Conservation (phyloP, 1,139 yeast genomes). For the Hyphopichia wangnamkhiaoensis region DNA sequence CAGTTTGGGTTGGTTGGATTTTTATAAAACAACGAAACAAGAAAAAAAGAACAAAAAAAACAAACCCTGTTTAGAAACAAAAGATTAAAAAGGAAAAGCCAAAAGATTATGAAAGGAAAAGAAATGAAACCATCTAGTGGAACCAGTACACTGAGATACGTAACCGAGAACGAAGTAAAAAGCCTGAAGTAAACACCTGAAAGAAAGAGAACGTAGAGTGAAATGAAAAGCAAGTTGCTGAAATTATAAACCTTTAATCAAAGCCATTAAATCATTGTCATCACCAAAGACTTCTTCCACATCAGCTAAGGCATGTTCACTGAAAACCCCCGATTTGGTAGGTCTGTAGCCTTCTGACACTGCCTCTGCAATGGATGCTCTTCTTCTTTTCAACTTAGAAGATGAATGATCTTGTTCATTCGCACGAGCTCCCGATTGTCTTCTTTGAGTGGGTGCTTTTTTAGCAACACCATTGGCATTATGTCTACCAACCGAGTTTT, state of each 20-base stretch:
- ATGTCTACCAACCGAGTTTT: constrained; percentile 9
- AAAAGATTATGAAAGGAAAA: background rate
- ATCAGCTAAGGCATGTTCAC: constrained; percentile 69
- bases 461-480: constrained; percentile 6
- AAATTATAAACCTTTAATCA: constrained; percentile 36
- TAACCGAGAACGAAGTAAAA: background rate
- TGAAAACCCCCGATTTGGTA: constrained; percentile 72
- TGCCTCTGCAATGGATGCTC: constrained; percentile 70
- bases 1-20: too few species aligned
- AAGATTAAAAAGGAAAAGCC: background rate
- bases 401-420: constrained; percentile 9
- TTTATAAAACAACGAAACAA: too few species aligned
- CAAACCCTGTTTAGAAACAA: too few species aligned
- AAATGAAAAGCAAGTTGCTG: background rate
- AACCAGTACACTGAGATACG: constrained; percentile 1
- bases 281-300: constrained; percentile 63
- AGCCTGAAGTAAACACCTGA: background rate
- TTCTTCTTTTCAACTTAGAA: constrained; percentile 41
- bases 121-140: background rate
- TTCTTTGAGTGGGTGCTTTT: constrained; percentile 13
- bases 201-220: background rate
- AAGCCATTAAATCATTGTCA: constrained; percentile 47
- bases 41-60: too few species aligned
- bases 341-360: constrained; percentile 73
- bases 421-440: constrained; percentile 9